Evolutionary conservation across 2,329 filamentous ascomycete species (phyloP), one percentile per base, ranked within the genome.

Genomic region (Penicillium sp.): DNA sequence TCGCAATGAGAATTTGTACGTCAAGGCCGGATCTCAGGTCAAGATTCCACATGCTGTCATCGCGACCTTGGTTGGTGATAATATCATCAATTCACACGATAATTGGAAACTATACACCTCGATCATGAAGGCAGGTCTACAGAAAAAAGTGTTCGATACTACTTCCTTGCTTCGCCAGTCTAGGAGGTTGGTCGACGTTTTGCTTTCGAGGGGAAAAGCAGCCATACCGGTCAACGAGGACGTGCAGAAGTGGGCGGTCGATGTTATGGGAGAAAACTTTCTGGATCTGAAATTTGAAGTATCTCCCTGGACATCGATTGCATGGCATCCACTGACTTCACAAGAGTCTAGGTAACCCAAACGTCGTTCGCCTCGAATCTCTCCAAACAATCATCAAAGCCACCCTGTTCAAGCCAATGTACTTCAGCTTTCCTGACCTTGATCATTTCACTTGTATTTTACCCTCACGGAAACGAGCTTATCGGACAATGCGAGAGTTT

Each of bases 1-100:
- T 34, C 67, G 66, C 13, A 64, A 70, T 34, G 69, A 71, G 45
- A 52, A 68, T 9, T 42, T 63, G 4, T 69, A 67, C 46, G 59
- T 62, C 9, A 78, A 75, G 60, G 71, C 68, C n/a, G 75, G 75
- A 3, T 77, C 74, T 53, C 69, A 75, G 47, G 66, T 70, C 27
- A 77, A 76, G 61, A 74, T 76, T 8, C 75, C 75, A 1, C 65
- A 69, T 52, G 71, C 68, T 46, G 67, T 76, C 9, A 60, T 76
- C 39, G 75, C 74, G 3, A 59, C 62, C 0, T 67, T 75, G 9
- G 68, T 75, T 0, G 74, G 74, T 5, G 73, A 75, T 47, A 76
- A 77, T 41, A 69, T 77, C 22, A 77, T 77, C 24, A 75, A 71
- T 45, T 65, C 72, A 5, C 67, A 69, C 49, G 63, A 69, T 8